Evolutionary conservation across 2,329 filamentous ascomycete genomes (phyloP), one percentile per base, ranked within the genome.

Genomic region (Phyllosticta paracitricarpa): DNA sequence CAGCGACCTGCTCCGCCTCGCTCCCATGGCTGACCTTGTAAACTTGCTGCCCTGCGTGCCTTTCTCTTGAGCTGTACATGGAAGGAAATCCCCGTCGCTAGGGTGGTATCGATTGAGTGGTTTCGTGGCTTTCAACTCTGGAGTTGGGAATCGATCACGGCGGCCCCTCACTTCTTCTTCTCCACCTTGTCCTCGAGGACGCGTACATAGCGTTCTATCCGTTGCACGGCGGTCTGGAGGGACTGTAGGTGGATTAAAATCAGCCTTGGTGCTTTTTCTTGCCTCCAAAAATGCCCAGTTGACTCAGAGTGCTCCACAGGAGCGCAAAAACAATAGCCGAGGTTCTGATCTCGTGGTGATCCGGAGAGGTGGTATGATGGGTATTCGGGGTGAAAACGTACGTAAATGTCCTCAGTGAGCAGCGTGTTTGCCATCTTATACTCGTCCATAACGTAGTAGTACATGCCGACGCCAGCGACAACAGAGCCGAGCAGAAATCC

Each of bases 371-470:
- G 51, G 25, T 22, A 26, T 33, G 22, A 26, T 19, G 30, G 12
- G 57, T 12, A 28, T 53, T 53, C 24, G 48, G 62, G 33, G 33
- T 40, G 61, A 55, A 59, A 61, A 87, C 90, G 76, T 83, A 97
- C 93, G 77, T 93, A 93, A 74, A 97, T 96, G 77, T 97, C 93
- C 77, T 96, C 91, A 64, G 88, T 93, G 76, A 97, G 80, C 71
- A 97, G 83, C 77, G 96, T 89, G 79, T 97, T 97, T 68, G 91
- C 89, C 53, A 91, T 82, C 78, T 91, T 91, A 81, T 97, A 97
- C 76, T 97, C 92, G 73, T 93, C 86, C 68, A 97, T 79, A 66
- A 96, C 84, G 75, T 97, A 97, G 75, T 90, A 91, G 79, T 97
- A 97, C 68, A 95, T 88, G 62, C 85, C 87, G 58, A 83, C 84